Conservation (phyloP, 164 flowering plant genomes). For the Pachysandra terminalis region DNA sequence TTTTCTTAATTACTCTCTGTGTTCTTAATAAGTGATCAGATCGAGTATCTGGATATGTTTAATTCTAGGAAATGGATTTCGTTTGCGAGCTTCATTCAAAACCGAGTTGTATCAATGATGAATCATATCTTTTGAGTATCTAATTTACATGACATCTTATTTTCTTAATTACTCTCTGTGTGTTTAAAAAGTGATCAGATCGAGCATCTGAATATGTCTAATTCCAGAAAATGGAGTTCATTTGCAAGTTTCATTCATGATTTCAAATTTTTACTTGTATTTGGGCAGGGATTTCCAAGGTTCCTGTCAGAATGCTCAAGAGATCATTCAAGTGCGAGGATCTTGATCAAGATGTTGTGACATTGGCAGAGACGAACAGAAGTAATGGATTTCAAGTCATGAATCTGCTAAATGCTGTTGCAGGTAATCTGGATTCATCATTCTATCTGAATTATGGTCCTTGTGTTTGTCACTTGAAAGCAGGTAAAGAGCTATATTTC, state of each 20-base stretch:
- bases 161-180: too few relatives aligned
- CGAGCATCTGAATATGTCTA: not conserved
- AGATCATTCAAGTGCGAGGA: conserved; percentile 14
- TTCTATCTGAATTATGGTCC: not conserved
- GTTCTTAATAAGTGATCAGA: not conserved
- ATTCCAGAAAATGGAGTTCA: not conserved
- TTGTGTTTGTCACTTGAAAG: too few relatives aligned
- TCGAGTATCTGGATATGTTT: not conserved
- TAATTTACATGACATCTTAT: not conserved
- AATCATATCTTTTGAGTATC: not conserved
- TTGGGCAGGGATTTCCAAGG: conserved; percentile 19
- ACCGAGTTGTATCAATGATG: not conserved
- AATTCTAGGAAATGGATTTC: not conserved
- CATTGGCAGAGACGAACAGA: conserved; percentile 8
- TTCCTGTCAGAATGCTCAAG: conserved; percentile 19
- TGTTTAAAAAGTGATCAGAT: not conserved
- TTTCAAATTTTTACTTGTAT: not conserved
- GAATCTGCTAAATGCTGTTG: conserved; percentile 23
- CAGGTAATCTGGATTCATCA: conserved; percentile 24
- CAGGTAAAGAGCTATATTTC: too few relatives aligned
- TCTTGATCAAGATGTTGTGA: conserved; percentile 12
- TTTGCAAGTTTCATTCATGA: too few relatives aligned
- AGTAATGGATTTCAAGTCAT: conserved; percentile 9
- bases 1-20: not conserved
- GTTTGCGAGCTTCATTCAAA: too few relatives aligned